phyloP scores from a whole-genome alignment of 2,329 filamentous ascomycete genomes.

The Xylaria digitata region DNA sequence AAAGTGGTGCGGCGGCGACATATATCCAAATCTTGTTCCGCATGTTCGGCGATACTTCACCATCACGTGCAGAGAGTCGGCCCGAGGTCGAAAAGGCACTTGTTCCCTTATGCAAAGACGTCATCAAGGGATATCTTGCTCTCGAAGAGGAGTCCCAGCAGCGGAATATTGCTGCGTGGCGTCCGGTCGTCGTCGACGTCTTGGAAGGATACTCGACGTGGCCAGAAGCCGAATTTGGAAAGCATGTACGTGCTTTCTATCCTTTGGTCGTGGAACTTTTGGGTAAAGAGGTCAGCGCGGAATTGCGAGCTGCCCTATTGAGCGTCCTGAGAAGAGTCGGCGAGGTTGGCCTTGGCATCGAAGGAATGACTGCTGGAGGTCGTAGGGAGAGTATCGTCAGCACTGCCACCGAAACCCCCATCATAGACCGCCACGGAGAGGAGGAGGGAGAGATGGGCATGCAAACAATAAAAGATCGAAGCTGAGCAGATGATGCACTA shows the following conservation, averaged over 20 bases:
- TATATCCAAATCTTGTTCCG: conserved; percentile 96
- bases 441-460: conserved; percentile 43
- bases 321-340: conserved; percentile 83
- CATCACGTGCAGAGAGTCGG: conserved; percentile 82
- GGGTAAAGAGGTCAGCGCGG: conserved; percentile 80
- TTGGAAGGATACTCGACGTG: conserved; percentile 92
- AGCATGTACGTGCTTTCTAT: conserved; percentile 85
- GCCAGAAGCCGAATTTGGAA: conserved; percentile 80
- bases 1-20: conserved; percentile 89
- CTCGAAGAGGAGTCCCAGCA: conserved; percentile 98
- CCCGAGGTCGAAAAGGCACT: conserved; percentile 89
- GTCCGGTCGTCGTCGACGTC: conserved; percentile 96
- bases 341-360: conserved; percentile 74
- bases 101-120: conserved; percentile 94
- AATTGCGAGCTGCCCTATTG: conserved; percentile 82
- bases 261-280: conserved; percentile 86
- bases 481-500: neutral
- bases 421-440: conserved; percentile 36
- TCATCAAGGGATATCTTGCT: conserved; percentile 83
- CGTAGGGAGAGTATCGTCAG: conserved; percentile 58
- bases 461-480: conserved; percentile 28
- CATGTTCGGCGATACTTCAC: conserved; percentile 93
- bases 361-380: conserved; percentile 57
- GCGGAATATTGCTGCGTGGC: conserved; percentile 95
- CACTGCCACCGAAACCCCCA: conserved; percentile 40